Evolutionary conservation across 2,329 filamentous ascomycete species (phyloP), one percentile per base, ranked within the genome.

Genomic region (Macrophomina pseudophaseolina): DNA sequence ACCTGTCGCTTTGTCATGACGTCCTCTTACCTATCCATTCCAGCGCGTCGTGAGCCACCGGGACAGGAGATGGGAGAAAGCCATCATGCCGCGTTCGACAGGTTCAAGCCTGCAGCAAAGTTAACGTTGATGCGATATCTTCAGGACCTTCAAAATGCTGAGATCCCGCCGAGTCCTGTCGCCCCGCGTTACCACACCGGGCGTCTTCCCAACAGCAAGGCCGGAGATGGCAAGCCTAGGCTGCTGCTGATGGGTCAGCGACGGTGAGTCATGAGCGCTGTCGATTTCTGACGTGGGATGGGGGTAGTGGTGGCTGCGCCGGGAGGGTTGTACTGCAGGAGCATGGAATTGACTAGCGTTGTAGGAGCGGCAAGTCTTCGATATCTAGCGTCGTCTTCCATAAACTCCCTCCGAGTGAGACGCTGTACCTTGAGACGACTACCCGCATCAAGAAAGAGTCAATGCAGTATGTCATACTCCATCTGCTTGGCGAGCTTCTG

Each of bases 361-460:
- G 32, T 71, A 99, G 95, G 82, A 97, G 94, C 76, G 95, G 95
- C 68, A 99, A 99, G 78, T 98, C 95, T 0, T 99, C 95, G 5
- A 98, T 99, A 76, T 95, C 94, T 32, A 98, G 93, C 75, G 96
- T 99, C 56, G 94, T 99, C n/a, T 98, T 99, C 75, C 94, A 98
- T 80, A 99, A 99, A 78, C 89, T 98, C 75, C 93, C 94, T 3
- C 94, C 95, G 2, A 96, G 92, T 72, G 96, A 99, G 81, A 98
- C 95, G 0, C 82, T 99, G 16, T 99, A 97, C 74, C 86, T 99
- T 18, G 95, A 98, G 78, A 97, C 95, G 0, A 99, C 95, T 4
- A 94, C 93, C 9, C 87, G 92, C 38, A 96, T 98, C 70, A 93
- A 97, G 75, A 97, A 97, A 76, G 93, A 97, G 72, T 92, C 91